Conservation (phyloP, 306 rosid species). For the Dryas octopetala region DNA sequence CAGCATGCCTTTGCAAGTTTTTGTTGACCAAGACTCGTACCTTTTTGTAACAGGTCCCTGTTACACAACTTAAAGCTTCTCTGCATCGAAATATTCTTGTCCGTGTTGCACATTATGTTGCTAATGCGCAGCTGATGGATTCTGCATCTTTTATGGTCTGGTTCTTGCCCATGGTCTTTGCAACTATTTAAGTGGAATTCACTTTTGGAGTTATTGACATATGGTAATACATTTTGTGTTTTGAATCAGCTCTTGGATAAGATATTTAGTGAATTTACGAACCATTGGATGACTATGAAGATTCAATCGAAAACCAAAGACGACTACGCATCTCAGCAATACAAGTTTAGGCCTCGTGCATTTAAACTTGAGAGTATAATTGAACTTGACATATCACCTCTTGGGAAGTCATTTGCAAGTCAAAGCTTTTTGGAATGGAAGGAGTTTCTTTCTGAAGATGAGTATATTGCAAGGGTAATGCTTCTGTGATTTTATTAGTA, state of each 20-base stretch:
- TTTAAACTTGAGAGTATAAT: conserved; percentile 68
- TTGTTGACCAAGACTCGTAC: background rate
- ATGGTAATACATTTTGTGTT: conserved; percentile 26
- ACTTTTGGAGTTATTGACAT: conserved; percentile 8
- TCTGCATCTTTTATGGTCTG: conserved; percentile 58
- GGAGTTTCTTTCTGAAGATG: conserved; percentile 39
- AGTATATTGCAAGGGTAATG: conserved; percentile 21
- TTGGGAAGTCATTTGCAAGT: conserved; percentile 36
- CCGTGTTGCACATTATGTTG: conserved; percentile 58
- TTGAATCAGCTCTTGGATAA: conserved; percentile 61
- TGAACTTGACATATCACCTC: conserved; percentile 56
- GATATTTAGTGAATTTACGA: conserved; percentile 59
- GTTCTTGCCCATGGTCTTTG: conserved; percentile 12
- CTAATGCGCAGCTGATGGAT: conserved; percentile 61
- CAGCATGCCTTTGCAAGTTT: background rate
- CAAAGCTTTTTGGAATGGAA: conserved; percentile 68
- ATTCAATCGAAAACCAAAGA: conserved; percentile 49
- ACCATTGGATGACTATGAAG: conserved; percentile 66
- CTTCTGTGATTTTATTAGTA: background rate
- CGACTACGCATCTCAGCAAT: conserved; percentile 55
- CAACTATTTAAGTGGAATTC: conserved; percentile 17
- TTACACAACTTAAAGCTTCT: conserved; percentile 48
- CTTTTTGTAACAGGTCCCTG: conserved; percentile 49
- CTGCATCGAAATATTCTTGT: conserved; percentile 57
- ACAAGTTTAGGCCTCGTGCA: conserved; percentile 71